Conservation (phyloP, 1,284 basidiomycete genomes). For the Austroboletus niveus region DNA sequence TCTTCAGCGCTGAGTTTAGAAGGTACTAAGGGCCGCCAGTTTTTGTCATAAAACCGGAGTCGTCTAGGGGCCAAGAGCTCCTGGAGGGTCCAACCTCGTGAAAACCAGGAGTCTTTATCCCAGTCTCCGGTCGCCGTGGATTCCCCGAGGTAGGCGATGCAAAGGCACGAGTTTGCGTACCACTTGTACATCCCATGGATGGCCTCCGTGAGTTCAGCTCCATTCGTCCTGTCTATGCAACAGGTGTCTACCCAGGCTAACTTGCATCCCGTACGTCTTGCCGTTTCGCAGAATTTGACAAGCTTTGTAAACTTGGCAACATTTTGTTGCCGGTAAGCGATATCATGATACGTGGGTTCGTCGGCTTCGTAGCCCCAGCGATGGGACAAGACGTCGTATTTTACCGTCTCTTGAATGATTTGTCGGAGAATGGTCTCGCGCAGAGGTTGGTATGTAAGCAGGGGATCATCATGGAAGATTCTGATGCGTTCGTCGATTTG, state of each 20-base stretch:
- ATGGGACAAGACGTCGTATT: slow-evolving; percentile 15
- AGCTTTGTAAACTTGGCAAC: slow-evolving; percentile 9
- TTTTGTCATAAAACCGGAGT: slow-evolving; percentile 14
- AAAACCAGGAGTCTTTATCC: slow-evolving; percentile 15
- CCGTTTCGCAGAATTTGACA: slow-evolving; percentile 11
- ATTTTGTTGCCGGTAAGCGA: background rate
- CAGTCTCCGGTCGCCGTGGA: background rate
- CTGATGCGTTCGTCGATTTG: background rate
- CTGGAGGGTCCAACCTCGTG: slow-evolving; percentile 10
- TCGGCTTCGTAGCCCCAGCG: slow-evolving; percentile 5
- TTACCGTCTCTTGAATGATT: slow-evolving; percentile 10
- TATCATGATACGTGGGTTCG: slow-evolving; percentile 8
- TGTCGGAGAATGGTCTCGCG: background rate
- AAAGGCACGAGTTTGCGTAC: slow-evolving; percentile 12
- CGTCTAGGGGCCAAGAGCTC: slow-evolving; percentile 13
- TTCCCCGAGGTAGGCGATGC: slow-evolving; percentile 13
- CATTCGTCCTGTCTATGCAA: slow-evolving; percentile 13
- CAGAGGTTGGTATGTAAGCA: background rate
- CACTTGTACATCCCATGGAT: slow-evolving; percentile 20
- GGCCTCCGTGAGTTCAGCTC: slow-evolving; percentile 14
- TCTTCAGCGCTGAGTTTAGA: background rate
- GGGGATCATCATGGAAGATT: background rate
- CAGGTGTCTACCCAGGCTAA: slow-evolving; percentile 20
- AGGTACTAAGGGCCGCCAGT: slow-evolving; percentile 7
- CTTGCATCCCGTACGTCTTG: slow-evolving; percentile 5